These are phyloP conservation scores for Knufia petricola DNA, from an alignment of 2,329 filamentous ascomycete species.

Conservation along the genomic window DNA sequence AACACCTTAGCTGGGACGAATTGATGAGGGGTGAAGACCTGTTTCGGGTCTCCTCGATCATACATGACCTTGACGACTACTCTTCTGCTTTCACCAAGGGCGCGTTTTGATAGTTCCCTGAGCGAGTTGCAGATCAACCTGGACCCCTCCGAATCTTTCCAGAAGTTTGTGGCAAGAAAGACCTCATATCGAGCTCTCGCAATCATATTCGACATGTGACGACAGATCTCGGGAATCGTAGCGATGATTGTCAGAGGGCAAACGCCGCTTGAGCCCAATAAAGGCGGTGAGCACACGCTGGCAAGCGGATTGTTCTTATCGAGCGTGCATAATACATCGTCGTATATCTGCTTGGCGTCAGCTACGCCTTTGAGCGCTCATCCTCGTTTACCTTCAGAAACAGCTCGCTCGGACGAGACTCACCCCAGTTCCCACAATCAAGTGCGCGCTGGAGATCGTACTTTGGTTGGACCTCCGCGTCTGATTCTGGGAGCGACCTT, in stretches of 20 bases:
- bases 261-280: conserved; percentile 53
- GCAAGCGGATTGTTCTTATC: conserved; percentile 32
- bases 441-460: conserved; percentile 46
- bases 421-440: conserved; percentile 59
- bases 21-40: conserved; percentile 55
- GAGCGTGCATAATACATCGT: conserved; percentile 47
- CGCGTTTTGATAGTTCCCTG: conserved; percentile 57
- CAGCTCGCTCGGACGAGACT: conserved; percentile 52
- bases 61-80: conserved; percentile 67
- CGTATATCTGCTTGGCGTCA: conserved; percentile 45
- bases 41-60: conserved; percentile 57
- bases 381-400: conserved; percentile 45
- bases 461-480: conserved; percentile 23
- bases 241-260: conserved; percentile 61
- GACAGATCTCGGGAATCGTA: conserved; percentile 58
- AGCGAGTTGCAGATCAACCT: conserved; percentile 59
- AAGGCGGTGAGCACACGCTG: conserved; percentile 46
- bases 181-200: conserved; percentile 63
- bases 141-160: conserved; percentile 60
- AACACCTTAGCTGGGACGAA: conserved; percentile 50
- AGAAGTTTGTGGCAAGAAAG: conserved; percentile 65
- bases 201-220: conserved; percentile 69
- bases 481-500: conserved; percentile 13
- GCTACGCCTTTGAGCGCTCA: neutral
- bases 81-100: conserved; percentile 46